Base-by-base conservation (phyloP, 176 grass and related monocot genomes). In the Leersia perrieri region DNA sequence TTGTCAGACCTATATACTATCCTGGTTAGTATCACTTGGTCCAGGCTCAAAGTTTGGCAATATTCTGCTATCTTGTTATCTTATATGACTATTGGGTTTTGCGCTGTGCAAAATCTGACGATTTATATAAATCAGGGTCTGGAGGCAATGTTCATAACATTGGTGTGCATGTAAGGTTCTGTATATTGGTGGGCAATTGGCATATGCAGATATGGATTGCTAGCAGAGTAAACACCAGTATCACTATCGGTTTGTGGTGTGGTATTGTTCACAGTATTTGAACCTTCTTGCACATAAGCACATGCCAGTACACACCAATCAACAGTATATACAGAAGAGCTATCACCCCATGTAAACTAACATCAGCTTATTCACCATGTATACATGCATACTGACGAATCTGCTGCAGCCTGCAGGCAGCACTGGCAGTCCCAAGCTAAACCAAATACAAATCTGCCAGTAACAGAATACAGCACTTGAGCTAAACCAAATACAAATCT, bases 31-130 rank as follows among this genome's bases (percentile, higher is more conserved):
- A 11, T n/a, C 26, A 29, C 29, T 63, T 51, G 39, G 55, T 27
- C 63, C 82, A 60, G 66, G 39, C 9, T 74, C 20, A 36, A 42
- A 33, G 47, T 80, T 74, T 81, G 70, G 70, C 68, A 61, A 76
- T 18, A n/a, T 3, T 57, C 11, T 70, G 2, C 23, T 51, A 29
- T 76, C 23, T 0, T 39, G 8, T 69, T n/a, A n/a, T n/a, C n/a
- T n/a, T n/a, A 82, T 44, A 22, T 33, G 41, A 5, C 35, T 65
- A 65, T 60, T 34, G 66, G 27, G 27, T 60, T 39, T 58, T 41
- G 9, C 29, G 1, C 38, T 79, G 39, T 55, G 77, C 76, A 79
- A 6, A 35, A 44, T 22, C 31, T 10, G 2, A 35, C 15, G 41
- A 2, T 66, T 32, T 51, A n/a, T 64, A n/a, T 22, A 7, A 7